phyloP scores from a whole-genome alignment of 139 green algal species.

The Picochlorum sp. region DNA sequence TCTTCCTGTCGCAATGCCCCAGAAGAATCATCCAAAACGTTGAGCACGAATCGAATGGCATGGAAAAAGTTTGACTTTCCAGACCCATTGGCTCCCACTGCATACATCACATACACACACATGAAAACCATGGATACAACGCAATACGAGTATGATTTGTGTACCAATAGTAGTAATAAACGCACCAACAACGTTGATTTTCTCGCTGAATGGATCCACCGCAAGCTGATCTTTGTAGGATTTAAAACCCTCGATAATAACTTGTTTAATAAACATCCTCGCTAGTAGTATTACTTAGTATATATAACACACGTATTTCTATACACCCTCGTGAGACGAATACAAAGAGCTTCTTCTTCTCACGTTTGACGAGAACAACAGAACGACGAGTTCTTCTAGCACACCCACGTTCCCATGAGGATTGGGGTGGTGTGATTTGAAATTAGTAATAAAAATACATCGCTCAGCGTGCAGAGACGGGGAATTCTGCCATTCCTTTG shows the following conservation, averaged over 20 bases:
- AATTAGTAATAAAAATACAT: too few species aligned
- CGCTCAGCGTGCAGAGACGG: too few species aligned
- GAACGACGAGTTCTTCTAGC: too few species aligned
- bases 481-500: too few species aligned
- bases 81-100: conserved; percentile 96
- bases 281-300: background rate
- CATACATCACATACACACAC: background rate
- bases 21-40: conserved; percentile 53
- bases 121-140: background rate
- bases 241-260: conserved; percentile 96
- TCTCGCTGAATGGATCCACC: conserved; percentile 74
- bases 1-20: conserved; percentile 54
- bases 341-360: background rate
- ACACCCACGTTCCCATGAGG: too few species aligned
- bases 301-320: too few species aligned
- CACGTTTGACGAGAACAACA: too few species aligned
- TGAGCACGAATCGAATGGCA: conserved; percentile 96
- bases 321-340: background rate
- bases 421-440: too few species aligned
- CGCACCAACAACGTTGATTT: conserved; percentile 88
- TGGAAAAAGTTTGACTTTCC: conserved; percentile 99
- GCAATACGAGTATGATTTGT: background rate
- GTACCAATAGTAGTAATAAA: background rate
- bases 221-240: conserved; percentile 93
- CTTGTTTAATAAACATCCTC: conserved; percentile 66